phyloP scores from a whole-genome alignment of 164 flowering plant species.

The Amborella trichopoda region DNA sequence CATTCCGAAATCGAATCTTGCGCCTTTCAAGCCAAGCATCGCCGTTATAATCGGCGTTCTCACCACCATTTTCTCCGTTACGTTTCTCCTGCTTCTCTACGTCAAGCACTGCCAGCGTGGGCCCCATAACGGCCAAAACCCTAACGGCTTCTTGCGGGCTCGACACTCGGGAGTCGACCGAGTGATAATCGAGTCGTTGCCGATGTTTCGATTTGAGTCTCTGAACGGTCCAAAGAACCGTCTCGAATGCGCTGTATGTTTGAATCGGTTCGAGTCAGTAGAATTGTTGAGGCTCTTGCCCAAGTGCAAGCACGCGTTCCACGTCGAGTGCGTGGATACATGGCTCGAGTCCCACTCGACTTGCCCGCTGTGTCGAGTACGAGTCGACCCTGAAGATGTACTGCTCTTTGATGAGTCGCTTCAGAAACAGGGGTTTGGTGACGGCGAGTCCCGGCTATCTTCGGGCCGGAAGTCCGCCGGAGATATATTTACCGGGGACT shows the following conservation, averaged over 20 bases:
- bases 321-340: constrained; percentile 87
- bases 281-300: constrained; percentile 72
- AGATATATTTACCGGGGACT: too few species aligned
- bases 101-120: constrained; percentile 59
- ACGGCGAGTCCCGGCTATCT: neutral
- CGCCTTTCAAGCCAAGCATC: constrained; percentile 49
- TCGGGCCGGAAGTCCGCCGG: neutral
- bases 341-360: constrained; percentile 98
- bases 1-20: constrained; percentile 3
- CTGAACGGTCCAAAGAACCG: constrained; percentile 66
- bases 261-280: constrained; percentile 40
- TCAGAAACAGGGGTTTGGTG: neutral
- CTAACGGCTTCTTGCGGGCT: constrained; percentile 12
- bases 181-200: constrained; percentile 59
- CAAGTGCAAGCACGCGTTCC: constrained; percentile 93
- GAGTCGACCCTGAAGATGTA: constrained; percentile 85
- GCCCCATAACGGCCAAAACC: neutral
- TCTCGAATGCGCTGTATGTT: constrained; percentile 89
- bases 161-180: constrained; percentile 69
- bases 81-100: constrained; percentile 73
- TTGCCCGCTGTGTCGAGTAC: constrained; percentile 87
- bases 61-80: constrained; percentile 65
- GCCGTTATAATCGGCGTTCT: constrained; percentile 52
- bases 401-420: constrained; percentile 26
- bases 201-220: constrained; percentile 62